Base-by-base conservation (phyloP, 768 basidiomycete species). In the Kwoniella bestiolae region DNA sequence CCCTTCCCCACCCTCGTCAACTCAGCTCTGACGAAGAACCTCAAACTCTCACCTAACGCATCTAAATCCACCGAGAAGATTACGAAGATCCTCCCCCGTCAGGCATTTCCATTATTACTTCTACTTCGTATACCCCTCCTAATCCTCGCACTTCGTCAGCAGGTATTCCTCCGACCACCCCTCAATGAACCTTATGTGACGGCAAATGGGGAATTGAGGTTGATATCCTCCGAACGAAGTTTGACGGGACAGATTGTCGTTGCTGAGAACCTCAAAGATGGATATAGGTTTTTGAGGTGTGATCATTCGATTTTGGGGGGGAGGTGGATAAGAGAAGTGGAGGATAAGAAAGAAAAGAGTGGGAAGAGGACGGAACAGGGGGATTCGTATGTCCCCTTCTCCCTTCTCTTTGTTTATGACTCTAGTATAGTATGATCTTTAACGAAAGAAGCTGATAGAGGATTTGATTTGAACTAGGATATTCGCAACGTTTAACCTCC, bases 171-270 rank as follows among this genome's bases (percentile, higher is more conserved):
- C 3, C 68, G 66, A 5, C 75, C 73, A 2, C 53, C 56, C 0
- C 18, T 47, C 0, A n/a, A 28, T 29, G 55, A 66, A 21, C 75
- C 77, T 16, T 78, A 76, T 58, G 7, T 73, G 25, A 63, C 71
- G 21, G 59, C 66, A 3, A 63, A 71, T 28, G 71, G 66, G 3
- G 53, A 52, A 5, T 63, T 83, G 14, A 59, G 69, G 14, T 60
- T 83, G 0, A 72, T 83, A 11, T 73, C 69, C 25, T 64, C 71
- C 5, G 71, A 72, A 55, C 53, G 70, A 23, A 75, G 81, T 47
- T 41, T 85, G n/a, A 94, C 91, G 1, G 94, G 94, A 1, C 83
- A 89, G 14, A 86, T 97, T 34, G 86, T 90, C 2, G 93, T 96
- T 7, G 94, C 87, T 29, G 91, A 97, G 72, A 65, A 78, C 29